A percentile compares a stretch with the other conserved stretches of the same genome.
Evolutionary conservation across 2,329 filamentous ascomycete genomes (phyloP).

Genomic region (Penicillium sp.): DNA sequence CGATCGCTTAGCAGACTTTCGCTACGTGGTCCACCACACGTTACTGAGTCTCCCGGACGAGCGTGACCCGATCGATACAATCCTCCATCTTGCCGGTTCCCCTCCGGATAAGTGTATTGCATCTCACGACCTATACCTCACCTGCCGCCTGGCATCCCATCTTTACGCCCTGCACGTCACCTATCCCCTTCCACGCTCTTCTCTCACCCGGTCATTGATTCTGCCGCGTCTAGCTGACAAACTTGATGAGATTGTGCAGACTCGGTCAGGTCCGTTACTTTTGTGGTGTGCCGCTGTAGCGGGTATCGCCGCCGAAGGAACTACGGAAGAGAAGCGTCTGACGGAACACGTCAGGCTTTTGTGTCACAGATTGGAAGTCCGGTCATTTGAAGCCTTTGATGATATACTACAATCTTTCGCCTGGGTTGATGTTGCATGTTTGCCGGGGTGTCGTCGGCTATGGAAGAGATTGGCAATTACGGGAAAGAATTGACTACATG

Average conservation of each 20-base stretch:
- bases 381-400: not conserved
- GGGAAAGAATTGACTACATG: too few relatives aligned
- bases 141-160: not conserved
- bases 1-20: not conserved
- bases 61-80: not conserved
- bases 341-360: not conserved
- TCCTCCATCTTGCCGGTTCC: not conserved
- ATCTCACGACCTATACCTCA: not conserved
- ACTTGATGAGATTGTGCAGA: not conserved
- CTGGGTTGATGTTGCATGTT: conserved; percentile 1
- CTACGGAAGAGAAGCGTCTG: not conserved
- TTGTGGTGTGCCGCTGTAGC: conserved; percentile 1
- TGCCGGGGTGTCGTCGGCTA: not conserved
- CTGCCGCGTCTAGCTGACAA: not conserved
- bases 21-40: not conserved
- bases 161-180: conserved; percentile 1
- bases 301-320: conserved; percentile 1
- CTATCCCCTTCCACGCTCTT: not conserved
- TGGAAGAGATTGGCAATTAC: not conserved
- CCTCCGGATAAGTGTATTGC: not conserved
- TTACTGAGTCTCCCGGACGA: not conserved
- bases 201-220: not conserved
- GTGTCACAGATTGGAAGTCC: not conserved
- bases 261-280: not conserved
- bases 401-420: not conserved